phyloP scores from a whole-genome alignment of 306 rosid genomes.

The Ochetophila trinervis region DNA sequence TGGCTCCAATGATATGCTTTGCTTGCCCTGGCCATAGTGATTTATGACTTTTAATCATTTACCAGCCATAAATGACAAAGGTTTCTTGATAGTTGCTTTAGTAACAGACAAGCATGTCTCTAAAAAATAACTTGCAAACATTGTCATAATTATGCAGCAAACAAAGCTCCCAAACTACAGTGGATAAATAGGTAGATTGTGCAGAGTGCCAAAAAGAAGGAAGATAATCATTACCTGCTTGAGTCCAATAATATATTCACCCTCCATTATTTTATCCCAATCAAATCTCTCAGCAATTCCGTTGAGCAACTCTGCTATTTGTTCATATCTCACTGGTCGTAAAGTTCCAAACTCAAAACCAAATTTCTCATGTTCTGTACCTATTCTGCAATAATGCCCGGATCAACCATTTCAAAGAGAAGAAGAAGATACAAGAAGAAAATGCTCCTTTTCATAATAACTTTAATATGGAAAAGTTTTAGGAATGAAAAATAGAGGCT shows the following conservation, averaged over 20 bases:
- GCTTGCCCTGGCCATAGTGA: conserved; percentile 68
- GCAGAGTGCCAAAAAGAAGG: neutral
- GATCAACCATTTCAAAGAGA: conserved; percentile 4
- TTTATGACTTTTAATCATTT: neutral
- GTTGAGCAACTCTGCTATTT: conserved; percentile 76
- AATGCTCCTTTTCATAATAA: neutral
- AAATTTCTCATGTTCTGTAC: conserved; percentile 98
- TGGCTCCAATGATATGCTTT: conserved; percentile 95
- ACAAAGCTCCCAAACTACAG: neutral
- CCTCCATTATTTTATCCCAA: conserved; percentile 94
- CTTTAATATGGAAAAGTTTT: neutral
- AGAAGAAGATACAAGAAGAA: neutral
- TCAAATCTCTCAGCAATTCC: conserved; percentile 92
- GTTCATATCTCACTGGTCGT: conserved; percentile 80
- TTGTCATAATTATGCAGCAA: neutral
- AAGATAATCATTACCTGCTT: conserved; percentile 53
- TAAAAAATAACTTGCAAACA: conserved; percentile 2
- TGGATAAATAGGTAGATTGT: neutral
- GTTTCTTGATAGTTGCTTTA: neutral
- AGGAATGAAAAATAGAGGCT: too few species aligned
- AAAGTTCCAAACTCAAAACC: conserved; percentile 78
- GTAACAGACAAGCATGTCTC: neutral
- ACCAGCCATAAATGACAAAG: neutral
- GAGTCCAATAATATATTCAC: conserved; percentile 86
- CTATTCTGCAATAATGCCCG: conserved; percentile 65